phyloP scores from a whole-genome alignment of 345 rosid genomes.

The Corchorus capsularis region DNA sequence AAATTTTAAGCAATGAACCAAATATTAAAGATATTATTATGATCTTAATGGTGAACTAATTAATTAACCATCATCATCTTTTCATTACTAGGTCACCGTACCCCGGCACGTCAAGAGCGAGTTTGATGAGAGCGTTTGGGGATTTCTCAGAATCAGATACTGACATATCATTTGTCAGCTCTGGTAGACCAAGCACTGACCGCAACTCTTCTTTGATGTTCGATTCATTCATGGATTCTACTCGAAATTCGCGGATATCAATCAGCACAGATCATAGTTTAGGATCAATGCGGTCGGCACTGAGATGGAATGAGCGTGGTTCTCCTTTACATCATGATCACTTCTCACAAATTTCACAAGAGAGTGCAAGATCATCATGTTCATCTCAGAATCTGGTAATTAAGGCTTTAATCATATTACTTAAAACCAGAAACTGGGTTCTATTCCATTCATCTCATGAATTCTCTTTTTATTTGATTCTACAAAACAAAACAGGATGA shows the following conservation, averaged over 20 bases:
- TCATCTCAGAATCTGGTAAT: conserved; percentile 60
- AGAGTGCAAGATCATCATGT: conserved; percentile 56
- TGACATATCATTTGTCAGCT: conserved; percentile 84
- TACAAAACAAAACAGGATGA: conserved; percentile 50
- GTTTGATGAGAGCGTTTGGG: conserved; percentile 34
- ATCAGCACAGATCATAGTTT: conserved; percentile 58
- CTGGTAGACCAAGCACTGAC: conserved; percentile 75
- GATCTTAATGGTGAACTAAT: neutral
- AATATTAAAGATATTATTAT: neutral
- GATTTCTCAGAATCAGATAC: conserved; percentile 62
- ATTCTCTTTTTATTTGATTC: neutral
- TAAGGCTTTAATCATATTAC: conserved; percentile 7
- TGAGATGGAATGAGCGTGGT: conserved; percentile 43
- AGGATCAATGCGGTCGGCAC: conserved; percentile 56
- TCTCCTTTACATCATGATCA: conserved; percentile 34
- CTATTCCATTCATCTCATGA: neutral
- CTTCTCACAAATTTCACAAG: conserved; percentile 56
- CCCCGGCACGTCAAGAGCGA: conserved; percentile 32
- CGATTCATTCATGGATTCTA: conserved; percentile 51
- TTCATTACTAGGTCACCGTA: conserved; percentile 55
- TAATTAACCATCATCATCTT: neutral
- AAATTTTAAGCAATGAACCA: conserved; percentile 18
- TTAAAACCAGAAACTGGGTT: neutral
- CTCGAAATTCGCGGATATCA: conserved; percentile 47
- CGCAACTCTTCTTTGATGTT: conserved; percentile 42